A percentile compares a stretch with the other conserved stretches of the same genome.
These are phyloP conservation scores for Tardiomyces digboiensis DNA, from an alignment of 1,139 yeast species.

Conservation along the genomic window DNA sequence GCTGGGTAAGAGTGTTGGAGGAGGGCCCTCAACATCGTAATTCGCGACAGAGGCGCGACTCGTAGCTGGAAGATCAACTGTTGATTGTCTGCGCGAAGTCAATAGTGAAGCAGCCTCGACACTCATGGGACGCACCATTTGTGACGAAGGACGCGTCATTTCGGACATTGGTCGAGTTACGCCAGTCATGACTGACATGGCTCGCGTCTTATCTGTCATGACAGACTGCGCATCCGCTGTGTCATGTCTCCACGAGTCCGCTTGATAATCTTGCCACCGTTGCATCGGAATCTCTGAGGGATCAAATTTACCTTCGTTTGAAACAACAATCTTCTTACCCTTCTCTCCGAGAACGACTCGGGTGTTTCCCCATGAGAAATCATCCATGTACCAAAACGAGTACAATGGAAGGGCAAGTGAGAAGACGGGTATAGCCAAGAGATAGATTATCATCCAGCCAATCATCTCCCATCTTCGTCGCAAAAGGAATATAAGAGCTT, in stretches of 20 bases:
- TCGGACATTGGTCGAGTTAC: not conserved
- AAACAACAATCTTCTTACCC: conserved; percentile 28
- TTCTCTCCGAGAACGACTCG: conserved; percentile 34
- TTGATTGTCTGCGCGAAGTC: not conserved
- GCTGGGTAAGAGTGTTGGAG: conserved; percentile 21
- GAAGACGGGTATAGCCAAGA: conserved; percentile 31
- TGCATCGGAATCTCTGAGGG: conserved; percentile 31
- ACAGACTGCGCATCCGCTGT: conserved; percentile 1
- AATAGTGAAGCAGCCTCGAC: not conserved
- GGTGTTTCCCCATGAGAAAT: conserved; percentile 37
- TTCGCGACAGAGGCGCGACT: not conserved
- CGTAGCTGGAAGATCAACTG: not conserved
- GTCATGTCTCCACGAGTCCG: conserved; percentile 22
- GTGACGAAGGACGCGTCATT: not conserved
- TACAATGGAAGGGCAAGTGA: conserved; percentile 31
- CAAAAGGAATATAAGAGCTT: conserved; percentile 29
- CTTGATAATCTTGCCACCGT: conserved; percentile 32
- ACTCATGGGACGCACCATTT: not conserved
- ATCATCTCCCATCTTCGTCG: conserved; percentile 36
- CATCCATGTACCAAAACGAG: conserved; percentile 37
- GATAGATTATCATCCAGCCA: conserved; percentile 35
- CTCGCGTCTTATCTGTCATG: not conserved
- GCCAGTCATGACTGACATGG: not conserved
- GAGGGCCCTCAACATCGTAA: not conserved
- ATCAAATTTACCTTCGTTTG: conserved; percentile 32